Conservation (phyloP, 352 stramenopile species). For the Phytophthora hybrid region DNA sequence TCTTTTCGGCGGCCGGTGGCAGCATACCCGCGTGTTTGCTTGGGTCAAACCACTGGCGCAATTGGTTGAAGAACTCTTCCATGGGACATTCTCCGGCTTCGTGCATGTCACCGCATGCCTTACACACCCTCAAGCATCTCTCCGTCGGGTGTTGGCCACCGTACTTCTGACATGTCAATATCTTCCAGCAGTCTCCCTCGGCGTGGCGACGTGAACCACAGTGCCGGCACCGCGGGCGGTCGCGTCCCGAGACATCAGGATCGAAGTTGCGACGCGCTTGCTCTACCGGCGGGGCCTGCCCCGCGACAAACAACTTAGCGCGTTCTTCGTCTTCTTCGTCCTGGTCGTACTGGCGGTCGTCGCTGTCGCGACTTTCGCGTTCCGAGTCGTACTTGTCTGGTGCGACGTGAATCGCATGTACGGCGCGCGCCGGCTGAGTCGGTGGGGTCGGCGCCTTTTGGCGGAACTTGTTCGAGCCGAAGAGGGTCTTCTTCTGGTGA, state of each 20-base stretch:
- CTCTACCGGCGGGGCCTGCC: background rate
- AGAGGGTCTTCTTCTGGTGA: constrained; percentile 3
- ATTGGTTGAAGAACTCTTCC: background rate
- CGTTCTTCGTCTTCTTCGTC: constrained; percentile 16
- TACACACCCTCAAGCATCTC: background rate
- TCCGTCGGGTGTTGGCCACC: background rate
- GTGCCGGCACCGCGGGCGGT: constrained; percentile 9
- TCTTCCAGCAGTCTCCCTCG: background rate
- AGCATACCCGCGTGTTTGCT: background rate
- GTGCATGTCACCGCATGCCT: background rate
- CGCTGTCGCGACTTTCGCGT: background rate
- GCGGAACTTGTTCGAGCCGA: constrained; percentile 11
- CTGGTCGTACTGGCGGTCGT: constrained; percentile 10
- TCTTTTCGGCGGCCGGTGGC: background rate
- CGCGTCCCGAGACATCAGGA: background rate
- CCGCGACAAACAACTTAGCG: background rate
- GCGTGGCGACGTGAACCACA: background rate
- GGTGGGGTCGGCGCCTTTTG: constrained; percentile 5
- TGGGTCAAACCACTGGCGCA: background rate
- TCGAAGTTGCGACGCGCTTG: background rate
- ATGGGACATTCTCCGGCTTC: background rate
- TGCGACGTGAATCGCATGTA: background rate
- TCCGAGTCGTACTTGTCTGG: background rate
- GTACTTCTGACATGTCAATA: background rate
- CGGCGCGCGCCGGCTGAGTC: background rate